Evolutionary conservation across 805 yeast species (phyloP).

Genomic region (Vanderwaltozyma verrucispora): DNA sequence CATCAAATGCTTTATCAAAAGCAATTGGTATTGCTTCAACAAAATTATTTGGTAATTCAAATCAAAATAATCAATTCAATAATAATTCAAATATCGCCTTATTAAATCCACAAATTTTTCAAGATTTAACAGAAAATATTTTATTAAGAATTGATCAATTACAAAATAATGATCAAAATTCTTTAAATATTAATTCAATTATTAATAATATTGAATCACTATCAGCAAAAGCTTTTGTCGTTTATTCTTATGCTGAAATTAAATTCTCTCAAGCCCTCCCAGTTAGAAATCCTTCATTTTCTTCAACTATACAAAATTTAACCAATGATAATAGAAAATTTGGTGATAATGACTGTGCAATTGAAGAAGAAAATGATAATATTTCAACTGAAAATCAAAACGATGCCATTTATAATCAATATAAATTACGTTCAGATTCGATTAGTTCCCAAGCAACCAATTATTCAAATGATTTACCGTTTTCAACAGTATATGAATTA

Average conservation of each 20-base stretch:
- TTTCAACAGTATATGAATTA: conserved; percentile 43
- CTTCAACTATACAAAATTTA: conserved; percentile 9
- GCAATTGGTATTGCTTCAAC: conserved; percentile 85
- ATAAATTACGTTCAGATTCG: neutral
- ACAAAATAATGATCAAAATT: conserved; percentile 3
- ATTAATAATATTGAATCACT: conserved; percentile 51
- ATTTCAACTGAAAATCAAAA: conserved; percentile 2
- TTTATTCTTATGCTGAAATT: conserved; percentile 80
- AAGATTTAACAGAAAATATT: conserved; percentile 25
- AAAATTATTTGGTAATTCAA: conserved; percentile 57
- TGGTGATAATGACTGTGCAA: conserved; percentile 14
- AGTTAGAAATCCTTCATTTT: conserved; percentile 28
- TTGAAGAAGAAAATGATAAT: conserved; percentile 25
- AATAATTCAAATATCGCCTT: conserved; percentile 9
- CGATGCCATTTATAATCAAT: neutral
- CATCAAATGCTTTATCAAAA: conserved; percentile 79
- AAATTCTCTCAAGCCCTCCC: conserved; percentile 82
- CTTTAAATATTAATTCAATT: conserved; percentile 20
- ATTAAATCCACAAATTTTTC: conserved; percentile 21
- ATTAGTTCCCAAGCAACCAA: conserved; percentile 3
- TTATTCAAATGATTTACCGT: conserved; percentile 35
- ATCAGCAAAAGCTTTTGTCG: conserved; percentile 86
- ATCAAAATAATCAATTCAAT: conserved; percentile 15
- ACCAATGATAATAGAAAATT: conserved; percentile 8
- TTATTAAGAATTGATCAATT: conserved; percentile 20